A percentile compares a stretch with the other conserved stretches of the same genome.
Conservation (phyloP, 306 rosid genomes). For the Sesbania bispinosa region DNA sequence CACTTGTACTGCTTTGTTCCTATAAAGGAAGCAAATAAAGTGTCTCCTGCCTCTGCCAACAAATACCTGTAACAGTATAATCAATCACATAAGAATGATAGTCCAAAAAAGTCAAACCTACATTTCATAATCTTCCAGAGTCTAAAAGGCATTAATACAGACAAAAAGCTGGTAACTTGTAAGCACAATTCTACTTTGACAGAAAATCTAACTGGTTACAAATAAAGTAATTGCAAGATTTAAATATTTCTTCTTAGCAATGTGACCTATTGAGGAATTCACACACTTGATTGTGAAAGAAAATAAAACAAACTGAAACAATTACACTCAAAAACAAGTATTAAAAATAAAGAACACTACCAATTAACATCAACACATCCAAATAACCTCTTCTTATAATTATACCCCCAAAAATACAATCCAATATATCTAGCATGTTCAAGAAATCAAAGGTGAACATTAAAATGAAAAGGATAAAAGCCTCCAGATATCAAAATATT, state of each 20-base stretch:
- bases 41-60: slow-evolving; percentile 96
- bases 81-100: slow-evolving; percentile 3
- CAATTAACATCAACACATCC: neutral
- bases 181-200: neutral
- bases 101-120: neutral
- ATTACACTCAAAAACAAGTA: neutral
- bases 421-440: neutral
- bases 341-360: neutral
- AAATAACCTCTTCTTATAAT: neutral
- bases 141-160: neutral
- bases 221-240: slow-evolving; percentile 9
- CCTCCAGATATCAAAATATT: slow-evolving; percentile 5
- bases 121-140: neutral
- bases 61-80: slow-evolving; percentile 62
- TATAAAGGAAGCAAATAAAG: slow-evolving; percentile 93
- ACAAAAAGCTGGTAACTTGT: slow-evolving; percentile 5
- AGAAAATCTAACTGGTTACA: neutral
- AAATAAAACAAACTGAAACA: slow-evolving; percentile 10
- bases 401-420: neutral
- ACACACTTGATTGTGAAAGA: neutral
- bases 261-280: neutral
- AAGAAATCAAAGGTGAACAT: neutral
- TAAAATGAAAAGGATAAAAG: neutral
- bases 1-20: slow-evolving; percentile 98
- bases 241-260: slow-evolving; percentile 1